These are phyloP conservation scores for Epithemia pelagica DNA, from an alignment of 108 stramenopile species.

Conservation along the genomic window DNA sequence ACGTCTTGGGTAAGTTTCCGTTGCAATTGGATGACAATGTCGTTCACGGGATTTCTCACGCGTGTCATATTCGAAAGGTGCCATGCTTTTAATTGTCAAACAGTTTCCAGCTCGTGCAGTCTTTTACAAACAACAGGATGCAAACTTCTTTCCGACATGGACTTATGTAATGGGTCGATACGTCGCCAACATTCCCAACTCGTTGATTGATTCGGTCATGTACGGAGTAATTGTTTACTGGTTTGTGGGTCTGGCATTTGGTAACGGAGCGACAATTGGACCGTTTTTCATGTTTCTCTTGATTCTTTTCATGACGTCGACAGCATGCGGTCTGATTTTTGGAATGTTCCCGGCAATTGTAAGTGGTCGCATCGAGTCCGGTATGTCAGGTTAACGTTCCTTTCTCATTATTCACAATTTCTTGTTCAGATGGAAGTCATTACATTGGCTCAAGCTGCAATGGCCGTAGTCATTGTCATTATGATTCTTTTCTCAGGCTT, in stretches of 20 bases:
- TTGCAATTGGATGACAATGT: not conserved
- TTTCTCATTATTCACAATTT: no score
- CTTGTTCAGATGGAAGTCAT: not conserved
- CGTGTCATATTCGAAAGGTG: slow-evolving; percentile 15
- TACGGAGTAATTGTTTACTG: slow-evolving; percentile 55
- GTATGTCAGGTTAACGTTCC: no score
- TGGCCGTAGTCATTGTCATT: slow-evolving; percentile 43
- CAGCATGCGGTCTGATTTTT: slow-evolving; percentile 42
- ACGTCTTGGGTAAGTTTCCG: slow-evolving; percentile 19
- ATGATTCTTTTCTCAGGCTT: slow-evolving; percentile 56
- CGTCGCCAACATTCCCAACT: slow-evolving; percentile 35
- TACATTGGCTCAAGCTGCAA: slow-evolving; percentile 33
- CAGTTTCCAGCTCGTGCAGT: slow-evolving; percentile 56
- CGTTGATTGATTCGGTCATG: slow-evolving; percentile 40
- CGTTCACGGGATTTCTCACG: not conserved
- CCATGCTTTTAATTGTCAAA: slow-evolving; percentile 59
- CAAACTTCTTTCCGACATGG: slow-evolving; percentile 79
- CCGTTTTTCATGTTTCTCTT: slow-evolving; percentile 56
- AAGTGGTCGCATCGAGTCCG: no score
- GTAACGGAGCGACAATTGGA: slow-evolving; percentile 30
- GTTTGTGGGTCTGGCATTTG: slow-evolving; percentile 41
- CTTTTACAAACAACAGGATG: slow-evolving; percentile 84
- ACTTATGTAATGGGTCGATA: slow-evolving; percentile 44
- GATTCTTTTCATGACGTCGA: slow-evolving; percentile 29
- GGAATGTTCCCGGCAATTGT: slow-evolving; percentile 44